A percentile compares a stretch with the other conserved stretches of the same genome.
phyloP scores from a whole-genome alignment of 2,329 filamentous ascomycete species.

The Coniochaeta sp. region DNA sequence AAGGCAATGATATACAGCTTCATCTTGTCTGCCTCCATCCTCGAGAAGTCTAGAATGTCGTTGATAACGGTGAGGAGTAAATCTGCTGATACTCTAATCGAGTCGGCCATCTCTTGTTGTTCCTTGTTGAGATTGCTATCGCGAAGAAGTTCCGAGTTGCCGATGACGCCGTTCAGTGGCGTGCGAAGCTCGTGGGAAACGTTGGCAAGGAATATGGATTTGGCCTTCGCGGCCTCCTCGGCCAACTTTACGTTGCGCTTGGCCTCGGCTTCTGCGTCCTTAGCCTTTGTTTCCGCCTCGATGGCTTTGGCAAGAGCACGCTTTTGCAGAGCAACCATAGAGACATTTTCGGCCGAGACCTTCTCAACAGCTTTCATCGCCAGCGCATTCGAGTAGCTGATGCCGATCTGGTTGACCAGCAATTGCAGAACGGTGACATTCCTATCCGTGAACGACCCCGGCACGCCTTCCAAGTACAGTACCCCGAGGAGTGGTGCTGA shows the following conservation, averaged over 20 bases:
- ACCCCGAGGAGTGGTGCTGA: slow-evolving; percentile 64
- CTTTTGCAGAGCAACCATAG: slow-evolving; percentile 73
- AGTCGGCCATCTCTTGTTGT: slow-evolving; percentile 80
- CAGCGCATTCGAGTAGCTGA: slow-evolving; percentile 62
- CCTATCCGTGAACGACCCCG: slow-evolving; percentile 70
- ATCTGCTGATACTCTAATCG: slow-evolving; percentile 79
- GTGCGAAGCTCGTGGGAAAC: slow-evolving; percentile 78
- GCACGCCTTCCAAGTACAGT: slow-evolving; percentile 67
- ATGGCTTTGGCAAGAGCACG: slow-evolving; percentile 64
- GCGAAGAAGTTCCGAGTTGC: slow-evolving; percentile 75
- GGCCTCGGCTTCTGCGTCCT: slow-evolving; percentile 67
- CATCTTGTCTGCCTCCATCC: slow-evolving; percentile 83
- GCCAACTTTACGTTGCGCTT: slow-evolving; percentile 74
- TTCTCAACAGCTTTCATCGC: slow-evolving; percentile 67
- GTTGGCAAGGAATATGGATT: slow-evolving; percentile 73
- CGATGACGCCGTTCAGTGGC: slow-evolving; percentile 81
- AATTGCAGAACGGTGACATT: slow-evolving; percentile 61
- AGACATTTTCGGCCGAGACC: slow-evolving; percentile 69
- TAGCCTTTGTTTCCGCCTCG: slow-evolving; percentile 68
- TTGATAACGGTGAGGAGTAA: slow-evolving; percentile 89
- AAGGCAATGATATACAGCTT: slow-evolving; percentile 69
- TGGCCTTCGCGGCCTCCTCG: slow-evolving; percentile 76
- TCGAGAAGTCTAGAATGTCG: slow-evolving; percentile 92
- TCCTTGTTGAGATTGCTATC: slow-evolving; percentile 70
- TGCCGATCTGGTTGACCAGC: slow-evolving; percentile 71